These are phyloP conservation scores for Boechera stricta DNA, from an alignment of 345 rosid genomes.

Conservation along the genomic window DNA sequence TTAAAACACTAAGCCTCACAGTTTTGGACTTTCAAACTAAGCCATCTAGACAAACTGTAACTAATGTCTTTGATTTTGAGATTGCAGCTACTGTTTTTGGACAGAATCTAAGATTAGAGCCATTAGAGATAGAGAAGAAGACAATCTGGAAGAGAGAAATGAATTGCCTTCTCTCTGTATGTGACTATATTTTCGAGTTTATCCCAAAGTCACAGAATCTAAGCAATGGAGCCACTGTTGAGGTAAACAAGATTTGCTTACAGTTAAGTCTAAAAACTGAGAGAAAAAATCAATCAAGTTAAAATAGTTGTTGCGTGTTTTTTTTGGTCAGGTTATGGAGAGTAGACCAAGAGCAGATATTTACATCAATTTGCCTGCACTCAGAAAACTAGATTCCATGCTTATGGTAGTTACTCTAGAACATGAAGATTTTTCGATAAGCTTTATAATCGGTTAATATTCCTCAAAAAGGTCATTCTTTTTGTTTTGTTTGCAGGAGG, in stretches of 20 bases:
- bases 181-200: conserved; percentile 76
- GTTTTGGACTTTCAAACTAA: neutral
- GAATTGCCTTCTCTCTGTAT: conserved; percentile 84
- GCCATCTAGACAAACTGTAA: conserved; percentile 10
- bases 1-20: neutral
- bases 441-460: neutral
- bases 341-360: conserved; percentile 76
- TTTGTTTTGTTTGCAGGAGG: conserved; percentile 58
- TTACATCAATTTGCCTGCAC: conserved; percentile 83
- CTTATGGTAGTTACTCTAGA: conserved; percentile 60
- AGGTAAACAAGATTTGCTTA: conserved; percentile 47
- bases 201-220: conserved; percentile 62
- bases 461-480: neutral
- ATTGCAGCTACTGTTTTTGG: conserved; percentile 87
- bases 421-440: neutral
- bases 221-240: conserved; percentile 62
- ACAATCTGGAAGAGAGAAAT: conserved; percentile 91
- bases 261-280: neutral
- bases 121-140: conserved; percentile 77
- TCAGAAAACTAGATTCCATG: conserved; percentile 86
- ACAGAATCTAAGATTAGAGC: conserved; percentile 80
- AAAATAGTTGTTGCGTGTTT: neutral
- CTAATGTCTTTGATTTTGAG: neutral
- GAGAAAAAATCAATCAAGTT: neutral
- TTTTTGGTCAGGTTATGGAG: conserved; percentile 65